Percentiles rank a stretch among this genome's conserved stretches.
phyloP scores from a whole-genome alignment of 306 rosid species.

The Quercus suber region DNA sequence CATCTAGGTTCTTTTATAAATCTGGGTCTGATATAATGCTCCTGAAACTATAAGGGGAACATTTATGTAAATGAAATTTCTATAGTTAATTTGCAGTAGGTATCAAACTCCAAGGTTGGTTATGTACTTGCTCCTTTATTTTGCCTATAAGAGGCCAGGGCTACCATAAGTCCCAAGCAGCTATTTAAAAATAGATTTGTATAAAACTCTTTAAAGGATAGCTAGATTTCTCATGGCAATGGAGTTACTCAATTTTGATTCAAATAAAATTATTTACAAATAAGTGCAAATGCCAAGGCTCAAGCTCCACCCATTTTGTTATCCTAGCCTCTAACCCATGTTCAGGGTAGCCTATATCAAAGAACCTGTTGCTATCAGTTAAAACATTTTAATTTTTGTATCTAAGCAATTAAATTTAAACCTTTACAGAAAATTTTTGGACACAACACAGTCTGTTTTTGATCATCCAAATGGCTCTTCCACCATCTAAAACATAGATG shows the following conservation, averaged over 20 bases:
- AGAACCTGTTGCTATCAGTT: not conserved
- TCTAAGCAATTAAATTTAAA: not conserved
- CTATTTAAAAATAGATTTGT: not conserved
- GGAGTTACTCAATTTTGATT: not conserved
- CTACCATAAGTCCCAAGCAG: no score
- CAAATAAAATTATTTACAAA: not conserved
- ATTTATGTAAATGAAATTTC: no score
- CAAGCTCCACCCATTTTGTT: not conserved
- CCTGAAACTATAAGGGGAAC: no score
- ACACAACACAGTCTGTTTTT: no score
- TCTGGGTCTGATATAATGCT: no score
- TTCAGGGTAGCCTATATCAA: not conserved
- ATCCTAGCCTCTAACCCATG: not conserved
- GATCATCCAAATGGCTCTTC: not conserved
- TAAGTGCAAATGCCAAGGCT: not conserved
- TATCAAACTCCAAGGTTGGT: no score
- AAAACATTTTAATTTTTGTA: not conserved
- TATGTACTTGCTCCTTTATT: not conserved
- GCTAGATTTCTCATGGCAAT: not conserved
- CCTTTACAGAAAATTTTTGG: not conserved
- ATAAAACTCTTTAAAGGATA: not conserved
- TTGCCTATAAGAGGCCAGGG: not conserved
- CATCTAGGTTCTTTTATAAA: not conserved
- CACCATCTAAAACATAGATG: not conserved
- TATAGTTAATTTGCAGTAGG: no score